These are phyloP conservation scores for Arthroderma uncinatum DNA, from an alignment of 2,329 filamentous ascomycete species.

Conservation along the genomic window DNA sequence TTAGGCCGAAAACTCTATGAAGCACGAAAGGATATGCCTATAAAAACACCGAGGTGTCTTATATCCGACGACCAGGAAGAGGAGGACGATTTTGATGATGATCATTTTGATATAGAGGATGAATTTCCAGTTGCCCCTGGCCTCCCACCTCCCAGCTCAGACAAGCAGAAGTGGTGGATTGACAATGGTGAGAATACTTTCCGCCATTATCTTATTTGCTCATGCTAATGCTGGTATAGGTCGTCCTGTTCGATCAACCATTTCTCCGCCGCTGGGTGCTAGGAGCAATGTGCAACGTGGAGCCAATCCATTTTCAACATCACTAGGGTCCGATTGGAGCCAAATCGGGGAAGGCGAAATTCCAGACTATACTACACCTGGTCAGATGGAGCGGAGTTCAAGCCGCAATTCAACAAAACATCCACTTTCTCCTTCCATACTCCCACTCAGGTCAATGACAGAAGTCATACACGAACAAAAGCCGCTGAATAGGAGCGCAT, in stretches of 20 bases:
- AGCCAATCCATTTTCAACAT: constrained; percentile 69
- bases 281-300: constrained; percentile 61
- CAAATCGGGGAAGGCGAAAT: constrained; percentile 13
- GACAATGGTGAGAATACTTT: constrained; percentile 41
- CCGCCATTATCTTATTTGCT: constrained; percentile 7
- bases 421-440: background rate
- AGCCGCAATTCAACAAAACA: background rate
- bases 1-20: constrained; percentile 67
- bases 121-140: constrained; percentile 77
- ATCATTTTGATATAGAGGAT: constrained; percentile 69
- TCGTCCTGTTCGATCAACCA: constrained; percentile 61
- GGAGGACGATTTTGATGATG: too few relatives aligned
- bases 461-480: constrained; percentile 1
- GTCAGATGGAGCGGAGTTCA: background rate
- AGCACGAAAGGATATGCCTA: constrained; percentile 45
- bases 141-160: constrained; percentile 52
- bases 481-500: background rate
- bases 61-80: constrained; percentile 20
- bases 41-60: too few relatives aligned
- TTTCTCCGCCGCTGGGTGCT: constrained; percentile 55
- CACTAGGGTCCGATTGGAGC: constrained; percentile 76
- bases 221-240: constrained; percentile 32
- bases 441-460: constrained; percentile 8
- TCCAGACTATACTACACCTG: background rate
- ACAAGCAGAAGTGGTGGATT: constrained; percentile 55